Evolutionary conservation across 1,284 basidiomycete genomes (phyloP).

Genomic region (Cutaneotrichosporon mucoides): DNA sequence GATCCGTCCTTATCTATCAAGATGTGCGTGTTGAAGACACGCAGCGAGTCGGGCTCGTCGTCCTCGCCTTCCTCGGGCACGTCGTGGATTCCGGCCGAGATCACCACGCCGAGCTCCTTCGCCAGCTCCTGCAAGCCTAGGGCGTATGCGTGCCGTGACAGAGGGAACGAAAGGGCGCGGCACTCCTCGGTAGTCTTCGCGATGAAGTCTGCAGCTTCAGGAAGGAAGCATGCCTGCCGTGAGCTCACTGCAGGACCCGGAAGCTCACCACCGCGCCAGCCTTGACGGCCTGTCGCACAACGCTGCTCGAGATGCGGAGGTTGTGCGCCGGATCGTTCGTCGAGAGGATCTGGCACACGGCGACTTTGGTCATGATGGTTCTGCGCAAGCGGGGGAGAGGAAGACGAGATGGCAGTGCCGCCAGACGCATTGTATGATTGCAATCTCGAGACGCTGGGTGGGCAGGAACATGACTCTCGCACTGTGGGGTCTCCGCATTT

Average conservation of each 20-base stretch:
- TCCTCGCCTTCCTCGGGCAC: conserved; percentile 38
- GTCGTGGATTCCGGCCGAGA: conserved; percentile 54
- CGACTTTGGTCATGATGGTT: conserved; percentile 25
- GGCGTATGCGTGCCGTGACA: conserved; percentile 33
- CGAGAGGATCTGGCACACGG: conserved; percentile 39
- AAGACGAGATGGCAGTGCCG: neutral
- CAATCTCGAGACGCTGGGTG: neutral
- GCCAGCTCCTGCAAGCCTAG: conserved; percentile 47
- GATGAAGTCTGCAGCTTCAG: conserved; percentile 56
- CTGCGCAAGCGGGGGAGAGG: neutral
- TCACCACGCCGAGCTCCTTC: conserved; percentile 43
- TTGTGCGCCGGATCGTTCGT: conserved; percentile 44
- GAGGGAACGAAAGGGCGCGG: conserved; percentile 31
- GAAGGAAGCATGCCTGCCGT: conserved; percentile 48
- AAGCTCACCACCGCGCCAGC: conserved; percentile 47
- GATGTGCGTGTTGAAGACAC: conserved; percentile 53
- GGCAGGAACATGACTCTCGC: neutral
- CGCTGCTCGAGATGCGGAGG: conserved; percentile 33
- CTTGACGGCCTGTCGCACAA: conserved; percentile 48
- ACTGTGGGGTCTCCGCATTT: neutral
- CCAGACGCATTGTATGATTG: neutral
- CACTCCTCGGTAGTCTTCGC: conserved; percentile 43
- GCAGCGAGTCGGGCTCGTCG: conserved; percentile 28
- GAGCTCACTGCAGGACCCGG: neutral
- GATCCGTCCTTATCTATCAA: conserved; percentile 49